These are phyloP conservation scores for Adansonia rubrostipa DNA, from an alignment of 441 rosid species.

Conservation along the genomic window DNA sequence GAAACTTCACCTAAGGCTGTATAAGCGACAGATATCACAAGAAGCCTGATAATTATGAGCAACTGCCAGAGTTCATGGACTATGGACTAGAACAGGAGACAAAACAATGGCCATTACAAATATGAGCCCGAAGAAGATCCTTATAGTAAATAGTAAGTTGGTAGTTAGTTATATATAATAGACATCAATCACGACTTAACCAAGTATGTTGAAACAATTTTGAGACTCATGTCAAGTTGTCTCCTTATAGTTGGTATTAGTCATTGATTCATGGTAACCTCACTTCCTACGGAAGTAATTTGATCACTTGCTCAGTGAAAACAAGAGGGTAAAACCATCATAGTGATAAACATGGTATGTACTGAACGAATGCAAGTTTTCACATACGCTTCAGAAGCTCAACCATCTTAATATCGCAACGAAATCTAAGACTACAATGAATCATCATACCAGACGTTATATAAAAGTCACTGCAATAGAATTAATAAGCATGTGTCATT, in stretches of 20 bases:
- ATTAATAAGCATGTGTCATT: background rate
- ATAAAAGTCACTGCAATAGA: background rate
- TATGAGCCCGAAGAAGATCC: background rate
- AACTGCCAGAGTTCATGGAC: background rate
- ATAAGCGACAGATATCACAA: background rate
- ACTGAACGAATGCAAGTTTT: background rate
- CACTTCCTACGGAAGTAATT: background rate
- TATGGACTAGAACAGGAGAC: background rate
- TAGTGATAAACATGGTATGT: background rate
- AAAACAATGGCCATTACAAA: background rate
- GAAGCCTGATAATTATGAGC: background rate
- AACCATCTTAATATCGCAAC: background rate
- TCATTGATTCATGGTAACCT: background rate
- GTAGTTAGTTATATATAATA: background rate
- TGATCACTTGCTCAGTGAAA: background rate
- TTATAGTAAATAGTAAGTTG: background rate
- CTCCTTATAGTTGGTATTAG: background rate
- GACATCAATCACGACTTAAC: background rate
- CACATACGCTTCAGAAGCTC: background rate
- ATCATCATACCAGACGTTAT: background rate
- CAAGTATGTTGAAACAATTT: background rate
- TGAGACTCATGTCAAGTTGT: background rate
- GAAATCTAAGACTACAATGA: background rate
- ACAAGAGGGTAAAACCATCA: background rate
- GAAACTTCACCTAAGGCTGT: background rate